Conservation (phyloP, 208 protist genomes). For the Angomonas deanei region DNA sequence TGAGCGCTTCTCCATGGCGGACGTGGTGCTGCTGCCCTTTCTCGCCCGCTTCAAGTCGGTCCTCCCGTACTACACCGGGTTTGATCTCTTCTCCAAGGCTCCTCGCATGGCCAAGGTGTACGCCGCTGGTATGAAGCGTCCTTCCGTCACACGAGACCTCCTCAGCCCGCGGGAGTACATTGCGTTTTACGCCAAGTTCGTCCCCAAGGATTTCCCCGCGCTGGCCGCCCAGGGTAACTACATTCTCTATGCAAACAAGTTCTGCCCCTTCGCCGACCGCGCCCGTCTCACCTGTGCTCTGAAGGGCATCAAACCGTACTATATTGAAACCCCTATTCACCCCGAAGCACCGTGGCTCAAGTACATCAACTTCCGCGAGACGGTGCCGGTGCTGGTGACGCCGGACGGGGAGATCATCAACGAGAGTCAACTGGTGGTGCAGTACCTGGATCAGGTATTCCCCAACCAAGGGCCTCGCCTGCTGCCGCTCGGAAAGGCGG, state of each 20-base stretch:
- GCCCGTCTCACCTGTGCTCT: slow-evolving; percentile 40
- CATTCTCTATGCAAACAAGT: slow-evolving; percentile 47
- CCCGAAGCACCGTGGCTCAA: slow-evolving; percentile 53
- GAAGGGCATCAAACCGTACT: slow-evolving; percentile 28
- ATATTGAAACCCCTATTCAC: slow-evolving; percentile 40
- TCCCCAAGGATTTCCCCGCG: slow-evolving; percentile 16
- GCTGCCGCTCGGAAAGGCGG: slow-evolving; percentile 25
- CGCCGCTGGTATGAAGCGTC: slow-evolving; percentile 36
- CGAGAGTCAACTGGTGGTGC: slow-evolving; percentile 55
- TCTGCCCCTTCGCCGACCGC: slow-evolving; percentile 61
- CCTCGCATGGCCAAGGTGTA: slow-evolving; percentile 56
- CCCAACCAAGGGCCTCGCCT: slow-evolving; percentile 1
- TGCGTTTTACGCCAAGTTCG: slow-evolving; percentile 23
- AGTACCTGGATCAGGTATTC: slow-evolving; percentile 48
- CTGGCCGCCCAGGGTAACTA: slow-evolving; percentile 25
- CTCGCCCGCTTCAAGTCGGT: slow-evolving; percentile 47
- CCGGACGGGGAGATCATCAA: slow-evolving; percentile 40
- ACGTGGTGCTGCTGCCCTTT: slow-evolving; percentile 67
- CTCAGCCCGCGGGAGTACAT: slow-evolving; percentile 21
- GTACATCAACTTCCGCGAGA: slow-evolving; percentile 56
- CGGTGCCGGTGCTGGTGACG: slow-evolving; percentile 56
- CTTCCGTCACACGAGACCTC: slow-evolving; percentile 41
- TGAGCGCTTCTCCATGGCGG: slow-evolving; percentile 70
- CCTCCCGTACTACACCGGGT: slow-evolving; percentile 59
- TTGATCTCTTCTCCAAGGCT: slow-evolving; percentile 63